Conservation (phyloP, 208 protist species). For the Acanthamoeba royreba region DNA sequence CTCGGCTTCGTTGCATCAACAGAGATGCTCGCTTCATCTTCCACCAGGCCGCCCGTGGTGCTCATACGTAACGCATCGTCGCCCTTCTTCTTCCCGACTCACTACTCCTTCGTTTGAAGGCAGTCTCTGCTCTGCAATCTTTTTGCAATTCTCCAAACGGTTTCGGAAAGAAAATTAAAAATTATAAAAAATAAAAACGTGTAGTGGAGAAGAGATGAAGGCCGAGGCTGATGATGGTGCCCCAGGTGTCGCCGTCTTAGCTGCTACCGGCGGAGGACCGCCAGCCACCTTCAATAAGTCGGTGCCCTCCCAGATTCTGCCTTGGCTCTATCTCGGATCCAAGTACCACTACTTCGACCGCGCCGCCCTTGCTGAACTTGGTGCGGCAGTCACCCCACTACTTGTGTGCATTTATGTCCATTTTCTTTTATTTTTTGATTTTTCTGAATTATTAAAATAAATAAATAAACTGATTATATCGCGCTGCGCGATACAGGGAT, state of each 20-base stretch:
- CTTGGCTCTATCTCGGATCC: conserved; percentile 8
- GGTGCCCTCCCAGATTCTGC: background rate
- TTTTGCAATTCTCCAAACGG: background rate
- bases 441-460: background rate
- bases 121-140: too few species aligned
- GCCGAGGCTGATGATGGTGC: too few species aligned
- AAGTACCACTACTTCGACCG: conserved; percentile 20
- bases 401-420: background rate
- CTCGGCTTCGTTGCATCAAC: background rate
- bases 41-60: background rate
- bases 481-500: background rate
- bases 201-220: too few species aligned
- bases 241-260: too few species aligned
- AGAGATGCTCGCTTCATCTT: background rate
- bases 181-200: too few species aligned
- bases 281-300: too few species aligned
- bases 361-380: background rate
- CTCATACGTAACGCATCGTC: background rate
- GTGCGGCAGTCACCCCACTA: background rate
- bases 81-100: background rate
- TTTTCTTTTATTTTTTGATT: background rate
- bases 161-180: background rate
- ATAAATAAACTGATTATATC: background rate
- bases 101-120: background rate
- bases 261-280: too few species aligned